phyloP scores from a whole-genome alignment of 805 yeast genomes.

The Saturnispora zaruensis region DNA sequence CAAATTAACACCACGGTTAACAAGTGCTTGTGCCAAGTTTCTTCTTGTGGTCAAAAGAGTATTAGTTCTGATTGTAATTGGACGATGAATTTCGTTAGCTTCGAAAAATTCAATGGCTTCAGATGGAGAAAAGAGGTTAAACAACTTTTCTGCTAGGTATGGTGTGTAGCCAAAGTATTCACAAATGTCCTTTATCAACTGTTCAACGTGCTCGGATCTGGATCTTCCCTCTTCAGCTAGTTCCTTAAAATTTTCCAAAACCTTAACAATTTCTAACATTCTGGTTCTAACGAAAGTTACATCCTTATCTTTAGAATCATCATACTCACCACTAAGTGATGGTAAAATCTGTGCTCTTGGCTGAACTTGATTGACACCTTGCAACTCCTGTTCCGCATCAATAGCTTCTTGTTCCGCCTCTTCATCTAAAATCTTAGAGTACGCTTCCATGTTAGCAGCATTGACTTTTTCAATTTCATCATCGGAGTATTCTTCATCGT shows the following conservation, averaged over 20 bases:
- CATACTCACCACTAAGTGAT: conserved; percentile 51
- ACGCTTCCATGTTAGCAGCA: conserved; percentile 77
- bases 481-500: conserved; percentile 53
- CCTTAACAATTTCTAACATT: conserved; percentile 92
- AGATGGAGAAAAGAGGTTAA: conserved; percentile 83
- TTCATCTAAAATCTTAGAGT: conserved; percentile 58
- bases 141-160: conserved; percentile 87
- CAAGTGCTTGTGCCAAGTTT: conserved; percentile 89
- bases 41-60: conserved; percentile 91
- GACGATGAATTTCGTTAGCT: conserved; percentile 96
- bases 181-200: conserved; percentile 78
- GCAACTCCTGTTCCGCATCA: conserved; percentile 53
- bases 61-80: conserved; percentile 95
- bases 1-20: conserved; percentile 92
- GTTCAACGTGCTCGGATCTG: conserved; percentile 72
- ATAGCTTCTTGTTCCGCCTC: conserved; percentile 48
- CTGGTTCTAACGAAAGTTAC: conserved; percentile 80
- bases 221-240: conserved; percentile 80
- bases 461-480: conserved; percentile 63
- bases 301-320: conserved; percentile 37
- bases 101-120: conserved; percentile 98
- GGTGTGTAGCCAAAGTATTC: conserved; percentile 90
- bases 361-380: conserved; percentile 49
- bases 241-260: conserved; percentile 78
- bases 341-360: conserved; percentile 78